Evolutionary conservation across 495 filamentous ascomycete genomes (phyloP).

Genomic region (Glonium stellatum): DNA sequence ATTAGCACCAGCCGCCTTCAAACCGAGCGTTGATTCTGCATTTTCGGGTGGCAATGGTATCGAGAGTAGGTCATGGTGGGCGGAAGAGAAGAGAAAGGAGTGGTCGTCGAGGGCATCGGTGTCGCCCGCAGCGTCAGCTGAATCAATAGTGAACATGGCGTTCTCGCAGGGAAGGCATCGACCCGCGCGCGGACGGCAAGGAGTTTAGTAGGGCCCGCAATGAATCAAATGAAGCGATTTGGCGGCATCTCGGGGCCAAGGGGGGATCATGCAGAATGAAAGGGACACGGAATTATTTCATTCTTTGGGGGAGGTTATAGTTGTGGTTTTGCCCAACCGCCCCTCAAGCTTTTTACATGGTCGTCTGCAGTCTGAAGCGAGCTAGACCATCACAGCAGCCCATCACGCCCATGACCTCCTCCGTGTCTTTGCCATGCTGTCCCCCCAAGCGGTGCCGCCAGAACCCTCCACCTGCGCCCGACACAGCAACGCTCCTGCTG

Average conservation of each 20-base stretch:
- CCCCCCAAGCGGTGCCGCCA: no score
- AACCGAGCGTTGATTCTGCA: neutral
- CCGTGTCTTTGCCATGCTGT: no score
- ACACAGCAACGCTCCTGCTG: no score
- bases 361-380: neutral
- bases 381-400: neutral
- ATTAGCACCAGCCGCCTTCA: conserved; percentile 11
- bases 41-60: conserved; percentile 18
- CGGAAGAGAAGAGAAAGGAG: conserved; percentile 16
- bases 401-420: no score
- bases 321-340: neutral
- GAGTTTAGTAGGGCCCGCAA: neutral
- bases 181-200: neutral
- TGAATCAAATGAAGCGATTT: conserved; percentile 2
- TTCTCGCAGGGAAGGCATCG: neutral
- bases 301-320: conserved; percentile 1
- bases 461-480: no score
- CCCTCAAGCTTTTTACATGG: conserved; percentile 1
- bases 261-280: neutral
- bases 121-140: conserved; percentile 18
- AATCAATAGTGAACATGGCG: conserved; percentile 20
- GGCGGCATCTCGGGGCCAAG: neutral
- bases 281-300: neutral
- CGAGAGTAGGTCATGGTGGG: conserved; percentile 15
- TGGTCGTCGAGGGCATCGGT: conserved; percentile 19